Evolutionary conservation across 495 filamentous ascomycete species (phyloP).

Genomic region (Polyplosphaeria fusca): DNA sequence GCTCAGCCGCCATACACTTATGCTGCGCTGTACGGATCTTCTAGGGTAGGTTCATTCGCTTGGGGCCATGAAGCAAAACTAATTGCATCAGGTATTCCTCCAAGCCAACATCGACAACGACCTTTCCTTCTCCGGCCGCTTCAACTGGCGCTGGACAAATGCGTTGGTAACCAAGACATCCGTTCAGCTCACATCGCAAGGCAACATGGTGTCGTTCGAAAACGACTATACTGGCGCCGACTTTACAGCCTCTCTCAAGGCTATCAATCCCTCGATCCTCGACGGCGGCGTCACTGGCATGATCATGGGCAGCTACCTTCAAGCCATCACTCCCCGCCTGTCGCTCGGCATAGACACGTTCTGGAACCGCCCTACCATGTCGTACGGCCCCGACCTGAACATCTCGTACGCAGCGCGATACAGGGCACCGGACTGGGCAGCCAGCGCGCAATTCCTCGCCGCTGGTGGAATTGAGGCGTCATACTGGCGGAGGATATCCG

Average conservation of each 20-base stretch:
- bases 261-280: slow-evolving; percentile 86
- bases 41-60: slow-evolving; percentile 62
- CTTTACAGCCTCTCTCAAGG: slow-evolving; percentile 86
- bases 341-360: slow-evolving; percentile 88
- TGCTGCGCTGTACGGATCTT: slow-evolving; percentile 85
- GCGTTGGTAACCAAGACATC: slow-evolving; percentile 78
- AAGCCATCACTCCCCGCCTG: slow-evolving; percentile 83
- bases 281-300: slow-evolving; percentile 92
- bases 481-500: slow-evolving; percentile 92
- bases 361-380: slow-evolving; percentile 80
- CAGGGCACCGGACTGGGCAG: slow-evolving; percentile 86
- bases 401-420: slow-evolving; percentile 88
- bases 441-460: slow-evolving; percentile 76
- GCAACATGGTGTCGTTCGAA: slow-evolving; percentile 82
- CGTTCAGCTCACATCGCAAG: slow-evolving; percentile 70
- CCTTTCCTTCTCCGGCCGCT: slow-evolving; percentile 72
- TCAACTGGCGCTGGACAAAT: slow-evolving; percentile 83
- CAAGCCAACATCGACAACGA: slow-evolving; percentile 95
- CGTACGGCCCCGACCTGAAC: slow-evolving; percentile 75
- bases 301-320: slow-evolving; percentile 90
- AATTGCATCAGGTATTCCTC: slow-evolving; percentile 68
- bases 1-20: slow-evolving; percentile 90
- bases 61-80: not conserved
- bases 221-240: slow-evolving; percentile 91
- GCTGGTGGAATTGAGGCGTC: slow-evolving; percentile 84